These are phyloP conservation scores for Exserohilum turcica DNA, from an alignment of 2,329 filamentous ascomycete genomes.

Conservation along the genomic window DNA sequence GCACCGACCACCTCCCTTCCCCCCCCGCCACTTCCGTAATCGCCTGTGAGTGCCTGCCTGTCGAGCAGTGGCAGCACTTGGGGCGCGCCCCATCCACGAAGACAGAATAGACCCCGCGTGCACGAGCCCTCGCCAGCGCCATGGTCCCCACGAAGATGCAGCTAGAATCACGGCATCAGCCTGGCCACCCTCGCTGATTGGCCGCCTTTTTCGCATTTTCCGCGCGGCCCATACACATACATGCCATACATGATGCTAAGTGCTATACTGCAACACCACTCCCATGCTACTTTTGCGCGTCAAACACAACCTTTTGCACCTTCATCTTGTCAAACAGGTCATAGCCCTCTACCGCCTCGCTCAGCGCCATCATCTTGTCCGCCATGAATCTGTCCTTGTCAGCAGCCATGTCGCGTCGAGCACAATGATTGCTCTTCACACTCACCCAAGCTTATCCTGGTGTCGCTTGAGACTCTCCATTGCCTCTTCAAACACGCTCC, in stretches of 20 bases:
- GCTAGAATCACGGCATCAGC: constrained; percentile 8
- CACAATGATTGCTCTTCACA: background rate
- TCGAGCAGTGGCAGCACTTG: constrained; percentile 4
- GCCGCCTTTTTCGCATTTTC: background rate
- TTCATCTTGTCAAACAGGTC: constrained; percentile 60
- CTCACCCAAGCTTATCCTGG: constrained; percentile 55
- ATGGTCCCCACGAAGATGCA: constrained; percentile 15
- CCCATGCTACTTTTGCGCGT: constrained; percentile 45
- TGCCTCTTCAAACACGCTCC: constrained; percentile 56
- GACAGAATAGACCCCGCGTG: constrained; percentile 23
- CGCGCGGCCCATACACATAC: background rate
- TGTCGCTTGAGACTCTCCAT: constrained; percentile 54
- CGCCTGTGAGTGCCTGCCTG: constrained; percentile 19
- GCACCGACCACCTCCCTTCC: constrained; percentile 40
- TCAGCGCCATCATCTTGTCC: constrained; percentile 59
- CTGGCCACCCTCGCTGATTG: background rate
- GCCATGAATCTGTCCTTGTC: constrained; percentile 52
- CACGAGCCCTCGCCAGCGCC: constrained; percentile 22
- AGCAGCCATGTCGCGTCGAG: background rate
- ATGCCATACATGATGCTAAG: background rate
- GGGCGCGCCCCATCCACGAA: constrained; percentile 20
- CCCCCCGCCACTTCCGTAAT: constrained; percentile 43
- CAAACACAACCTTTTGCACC: constrained; percentile 59
- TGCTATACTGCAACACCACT: too few relatives aligned
- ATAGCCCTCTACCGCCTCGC: constrained; percentile 58